phyloP scores from a whole-genome alignment of 2,329 filamentous ascomycete species.

The Fusarium sp. region DNA sequence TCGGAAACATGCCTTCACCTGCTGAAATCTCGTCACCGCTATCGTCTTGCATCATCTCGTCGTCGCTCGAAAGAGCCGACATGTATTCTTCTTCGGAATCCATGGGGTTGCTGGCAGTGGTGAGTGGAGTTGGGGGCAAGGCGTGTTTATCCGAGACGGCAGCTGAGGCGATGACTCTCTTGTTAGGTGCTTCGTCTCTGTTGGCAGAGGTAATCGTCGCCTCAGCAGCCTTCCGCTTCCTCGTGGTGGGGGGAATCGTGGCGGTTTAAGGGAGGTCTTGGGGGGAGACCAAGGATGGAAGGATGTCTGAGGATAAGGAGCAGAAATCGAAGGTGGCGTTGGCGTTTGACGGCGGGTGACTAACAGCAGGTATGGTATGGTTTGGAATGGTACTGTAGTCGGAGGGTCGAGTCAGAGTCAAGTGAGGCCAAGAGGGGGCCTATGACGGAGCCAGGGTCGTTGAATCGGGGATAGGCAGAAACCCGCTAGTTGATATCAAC shows the following conservation, averaged over 20 bases:
- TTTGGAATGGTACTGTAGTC: slow-evolving; percentile 3
- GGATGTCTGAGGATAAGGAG: slow-evolving; percentile 26
- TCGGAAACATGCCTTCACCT: slow-evolving; percentile 57
- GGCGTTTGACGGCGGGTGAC: slow-evolving; percentile 37
- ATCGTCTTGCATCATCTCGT: slow-evolving; percentile 79
- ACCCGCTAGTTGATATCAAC: slow-evolving; percentile 7
- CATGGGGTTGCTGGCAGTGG: slow-evolving; percentile 73
- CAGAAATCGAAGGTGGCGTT: slow-evolving; percentile 35
- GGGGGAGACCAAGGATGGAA: slow-evolving; percentile 15
- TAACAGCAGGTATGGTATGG: slow-evolving; percentile 25
- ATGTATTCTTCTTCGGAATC: slow-evolving; percentile 96
- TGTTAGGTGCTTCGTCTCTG: slow-evolving; percentile 58
- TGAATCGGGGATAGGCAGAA: slow-evolving; percentile 31
- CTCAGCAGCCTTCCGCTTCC: slow-evolving; percentile 74
- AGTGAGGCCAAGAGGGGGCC: slow-evolving; percentile 35
- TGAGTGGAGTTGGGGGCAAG: slow-evolving; percentile 69
- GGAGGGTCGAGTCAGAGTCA: slow-evolving; percentile 33
- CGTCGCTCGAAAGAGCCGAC: slow-evolving; percentile 81
- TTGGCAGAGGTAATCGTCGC: slow-evolving; percentile 64
- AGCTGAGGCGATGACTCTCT: slow-evolving; percentile 68
- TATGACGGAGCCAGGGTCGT: slow-evolving; percentile 37
- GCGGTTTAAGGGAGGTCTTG: slow-evolving; percentile 45
- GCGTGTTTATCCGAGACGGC: slow-evolving; percentile 50
- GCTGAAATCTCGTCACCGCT: slow-evolving; percentile 77
- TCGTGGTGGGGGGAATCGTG: slow-evolving; percentile 70